Evolutionary conservation across 2,329 filamentous ascomycete genomes (phyloP).

Genomic region (Tolypocladium inflatum): DNA sequence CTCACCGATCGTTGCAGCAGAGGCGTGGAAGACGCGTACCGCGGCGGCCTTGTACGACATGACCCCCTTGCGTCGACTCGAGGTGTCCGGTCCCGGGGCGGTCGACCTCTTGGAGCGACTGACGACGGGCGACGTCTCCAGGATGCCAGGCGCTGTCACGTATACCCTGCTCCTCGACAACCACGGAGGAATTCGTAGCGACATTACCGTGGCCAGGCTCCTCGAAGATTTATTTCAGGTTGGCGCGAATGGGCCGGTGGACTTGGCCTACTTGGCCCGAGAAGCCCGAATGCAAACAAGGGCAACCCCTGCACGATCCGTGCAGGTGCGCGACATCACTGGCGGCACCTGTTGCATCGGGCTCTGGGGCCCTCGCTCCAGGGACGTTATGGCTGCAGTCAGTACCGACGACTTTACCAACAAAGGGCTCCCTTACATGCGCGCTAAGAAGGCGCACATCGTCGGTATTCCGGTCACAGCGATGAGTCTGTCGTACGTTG

Average conservation of each 20-base stretch:
- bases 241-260: slow-evolving; percentile 44
- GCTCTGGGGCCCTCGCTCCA: slow-evolving; percentile 50
- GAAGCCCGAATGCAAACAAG: slow-evolving; percentile 40
- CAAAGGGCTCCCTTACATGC: slow-evolving; percentile 38
- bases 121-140: slow-evolving; percentile 38
- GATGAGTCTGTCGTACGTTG: slow-evolving; percentile 49
- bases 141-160: slow-evolving; percentile 37
- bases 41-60: slow-evolving; percentile 54
- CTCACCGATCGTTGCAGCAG: slow-evolving; percentile 48
- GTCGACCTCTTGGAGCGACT: slow-evolving; percentile 43
- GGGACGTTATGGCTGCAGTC: slow-evolving; percentile 37
- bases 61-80: slow-evolving; percentile 48
- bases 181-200: slow-evolving; percentile 43
- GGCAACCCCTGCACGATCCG: slow-evolving; percentile 28
- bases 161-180: slow-evolving; percentile 48
- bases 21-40: slow-evolving; percentile 57
- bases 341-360: slow-evolving; percentile 51
- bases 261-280: slow-evolving; percentile 42
- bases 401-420: slow-evolving; percentile 35
- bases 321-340: slow-evolving; percentile 48
- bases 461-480: slow-evolving; percentile 46
- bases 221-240: slow-evolving; percentile 42
- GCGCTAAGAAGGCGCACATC: slow-evolving; percentile 37
- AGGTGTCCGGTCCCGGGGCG: slow-evolving; percentile 48
- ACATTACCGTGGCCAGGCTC: slow-evolving; percentile 46